Evolutionary conservation across 441 rosid species (phyloP), one percentile per base, ranked within the genome.

Genomic region (Hura crepitans): DNA sequence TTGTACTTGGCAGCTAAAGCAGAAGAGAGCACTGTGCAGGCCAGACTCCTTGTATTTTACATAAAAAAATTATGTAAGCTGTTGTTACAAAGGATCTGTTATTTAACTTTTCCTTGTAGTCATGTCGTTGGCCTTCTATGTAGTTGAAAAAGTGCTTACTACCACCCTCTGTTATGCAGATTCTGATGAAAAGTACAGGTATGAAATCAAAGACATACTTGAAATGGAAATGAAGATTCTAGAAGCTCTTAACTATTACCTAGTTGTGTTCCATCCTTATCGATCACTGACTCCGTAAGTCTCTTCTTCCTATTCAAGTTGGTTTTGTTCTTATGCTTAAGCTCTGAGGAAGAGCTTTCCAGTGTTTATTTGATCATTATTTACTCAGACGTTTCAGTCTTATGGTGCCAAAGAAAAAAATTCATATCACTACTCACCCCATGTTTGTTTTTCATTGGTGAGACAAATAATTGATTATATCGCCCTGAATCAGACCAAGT

Each of bases 221-320:
- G 99, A 90, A 81, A 94, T 92, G 97, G 99, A 94, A 84, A 92
- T 94, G 99, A 94, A 92, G 84, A 80, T 94, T 72, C 79, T 94
- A 78, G 99, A 94, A 79, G 99, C 97, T 33, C 87, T 94, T 72
- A 81, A 90, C 80, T 94, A 90, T 72, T 90, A 94, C 81, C 82
- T 94, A 72, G 99, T 94, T 71, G 96, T 90, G 43, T 94, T 89
- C 73, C 99, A 94, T 77, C 97, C 97, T 23, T 94, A 94, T 73
- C 96, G 96, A 30, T 83, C 96, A 4, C 75, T 94, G 43, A 76
- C 93, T 47, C 94, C 85, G 97, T 92, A 81, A 85, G 89, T 72
- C 49, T 56, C 68, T 51, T 74, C 56, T 69, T 78, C 23, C 70
- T 27, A 6, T 46, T 15, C 42, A 54, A 18, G 18, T 25, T 68